Evolutionary conservation across 257 asterid species (phyloP), one percentile per base, ranked within the genome.

Genomic region (Solanum medicagineum): DNA sequence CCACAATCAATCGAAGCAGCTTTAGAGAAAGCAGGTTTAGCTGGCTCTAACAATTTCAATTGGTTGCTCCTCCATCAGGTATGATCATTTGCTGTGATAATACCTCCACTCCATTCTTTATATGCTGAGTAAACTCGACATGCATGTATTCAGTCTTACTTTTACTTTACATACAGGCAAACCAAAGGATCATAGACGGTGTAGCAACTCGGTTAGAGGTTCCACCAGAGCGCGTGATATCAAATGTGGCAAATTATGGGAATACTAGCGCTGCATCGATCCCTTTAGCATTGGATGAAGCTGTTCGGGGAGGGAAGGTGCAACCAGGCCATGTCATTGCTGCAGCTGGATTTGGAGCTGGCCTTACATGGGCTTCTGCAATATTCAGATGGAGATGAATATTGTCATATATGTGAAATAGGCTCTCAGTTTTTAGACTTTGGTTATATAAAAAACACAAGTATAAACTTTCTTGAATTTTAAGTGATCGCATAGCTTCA

Each of bases 61-160:
- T 97, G 99, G 98, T 86, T 95, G 86, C 92, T 97, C 26, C 98
- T 97, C 86, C 98, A 97, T 87, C 99, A 97, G 99, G 99, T 97
- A 91, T 36, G 42, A 36, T 65, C 89, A 71, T 20, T 53, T 53
- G 51, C 60, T 75, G 32, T 29, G 32, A 29, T 32, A 32, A 32
- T 32, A 32, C 36, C 36, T 32, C 36, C 36, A 32, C 36, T 32
- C 36, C 36, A 32, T 32, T 32, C 32, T 29, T 29, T 29, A 29
- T 29, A 29, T 29, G 32, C 32, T 29, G 32, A 29, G 32, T 29
- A 29, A 29, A 29, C 32, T 29, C 36, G 36, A 32, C 36, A 2
- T 69, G n/a, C 24, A 32, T 16, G 24, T 68, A 36, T 16, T 36
- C 51, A 68, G 77, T 68, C 4, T 68, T 68, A 68, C 51, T 68